A percentile compares a stretch with the other conserved stretches of the same genome.
Evolutionary conservation across 768 basidiomycete species (phyloP).

Genomic region (Hericium rajendrae): DNA sequence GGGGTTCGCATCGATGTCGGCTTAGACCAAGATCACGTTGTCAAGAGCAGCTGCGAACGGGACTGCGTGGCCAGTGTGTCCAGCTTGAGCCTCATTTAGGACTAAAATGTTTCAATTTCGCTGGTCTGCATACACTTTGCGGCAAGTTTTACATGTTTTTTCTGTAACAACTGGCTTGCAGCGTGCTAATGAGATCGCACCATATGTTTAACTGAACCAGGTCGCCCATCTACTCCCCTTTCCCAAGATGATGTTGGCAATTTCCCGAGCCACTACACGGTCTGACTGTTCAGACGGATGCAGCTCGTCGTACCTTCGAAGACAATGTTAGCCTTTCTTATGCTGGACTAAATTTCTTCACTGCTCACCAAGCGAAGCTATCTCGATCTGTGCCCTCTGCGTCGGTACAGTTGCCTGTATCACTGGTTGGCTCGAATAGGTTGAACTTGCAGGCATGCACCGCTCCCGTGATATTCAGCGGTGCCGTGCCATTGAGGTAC

Average conservation of each 20-base stretch:
- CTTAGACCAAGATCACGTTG: too few species aligned
- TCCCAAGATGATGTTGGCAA: slow-evolving; percentile 37
- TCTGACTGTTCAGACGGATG: slow-evolving; percentile 54
- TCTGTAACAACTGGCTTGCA: too few species aligned
- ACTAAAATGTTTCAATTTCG: too few species aligned
- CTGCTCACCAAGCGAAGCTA: slow-evolving; percentile 49
- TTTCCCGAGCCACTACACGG: slow-evolving; percentile 42
- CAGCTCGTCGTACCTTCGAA: slow-evolving; percentile 39
- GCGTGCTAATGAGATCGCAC: too few species aligned
- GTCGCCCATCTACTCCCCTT: slow-evolving; percentile 36
- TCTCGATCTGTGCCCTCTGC: slow-evolving; percentile 37
- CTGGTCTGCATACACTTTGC: too few species aligned
- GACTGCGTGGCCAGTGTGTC: too few species aligned
- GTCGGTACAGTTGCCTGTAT: slow-evolving; percentile 24
- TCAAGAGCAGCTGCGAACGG: too few species aligned
- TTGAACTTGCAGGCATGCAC: slow-evolving; percentile 39
- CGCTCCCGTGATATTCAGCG: slow-evolving; percentile 30
- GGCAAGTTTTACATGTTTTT: too few species aligned
- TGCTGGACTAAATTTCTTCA: too few species aligned
- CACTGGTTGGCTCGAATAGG: slow-evolving; percentile 21
- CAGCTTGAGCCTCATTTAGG: too few species aligned
- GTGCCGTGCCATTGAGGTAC: background rate
- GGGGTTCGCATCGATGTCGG: too few species aligned
- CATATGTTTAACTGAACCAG: slow-evolving; percentile 33
- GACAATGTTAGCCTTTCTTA: background rate